Conservation (phyloP, 2,329 filamentous ascomycete genomes). For the Phialemonium atrogriseum region DNA sequence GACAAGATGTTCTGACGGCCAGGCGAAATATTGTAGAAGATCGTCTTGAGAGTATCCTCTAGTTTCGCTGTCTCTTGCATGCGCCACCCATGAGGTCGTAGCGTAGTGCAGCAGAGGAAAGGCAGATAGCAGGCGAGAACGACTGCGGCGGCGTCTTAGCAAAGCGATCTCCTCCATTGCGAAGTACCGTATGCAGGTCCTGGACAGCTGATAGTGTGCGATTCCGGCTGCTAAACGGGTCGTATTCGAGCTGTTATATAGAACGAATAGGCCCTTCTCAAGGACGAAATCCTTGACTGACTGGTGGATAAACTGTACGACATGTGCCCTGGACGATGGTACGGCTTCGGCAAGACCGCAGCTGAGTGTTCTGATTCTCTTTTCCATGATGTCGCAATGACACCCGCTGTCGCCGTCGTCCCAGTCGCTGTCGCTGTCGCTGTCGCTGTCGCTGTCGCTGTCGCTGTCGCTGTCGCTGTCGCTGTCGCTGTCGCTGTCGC, state of each 20-base stretch:
- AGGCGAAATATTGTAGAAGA: constrained; percentile 7
- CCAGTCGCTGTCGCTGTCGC: too few relatives aligned
- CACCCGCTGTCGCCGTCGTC: too few relatives aligned
- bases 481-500: too few relatives aligned
- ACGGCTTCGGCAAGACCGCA: constrained; percentile 19
- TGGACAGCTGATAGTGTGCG: constrained; percentile 15
- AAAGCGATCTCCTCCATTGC: constrained; percentile 13
- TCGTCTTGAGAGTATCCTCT: constrained; percentile 6
- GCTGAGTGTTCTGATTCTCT: constrained; percentile 14
- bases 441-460: too few relatives aligned
- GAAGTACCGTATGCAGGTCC: constrained; percentile 17
- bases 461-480: too few relatives aligned
- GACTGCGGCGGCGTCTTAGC: constrained; percentile 4
- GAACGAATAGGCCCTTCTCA: constrained; percentile 11
- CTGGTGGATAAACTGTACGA: constrained; percentile 25
- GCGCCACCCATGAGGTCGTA: constrained; percentile 9
- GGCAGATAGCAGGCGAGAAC: too few relatives aligned
- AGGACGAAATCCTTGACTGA: constrained; percentile 24
- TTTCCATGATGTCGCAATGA: constrained; percentile 11
- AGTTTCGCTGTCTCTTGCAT: constrained; percentile 7
- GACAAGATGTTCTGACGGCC: constrained; percentile 9
- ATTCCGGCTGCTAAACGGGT: constrained; percentile 5
- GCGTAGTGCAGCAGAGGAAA: constrained; percentile 12
- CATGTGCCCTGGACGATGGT: not conserved
- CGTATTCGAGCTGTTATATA: constrained; percentile 6